These are phyloP conservation scores for Ceratopteris richardii DNA, from an alignment of 75 land plant genomes.

Conservation along the genomic window DNA sequence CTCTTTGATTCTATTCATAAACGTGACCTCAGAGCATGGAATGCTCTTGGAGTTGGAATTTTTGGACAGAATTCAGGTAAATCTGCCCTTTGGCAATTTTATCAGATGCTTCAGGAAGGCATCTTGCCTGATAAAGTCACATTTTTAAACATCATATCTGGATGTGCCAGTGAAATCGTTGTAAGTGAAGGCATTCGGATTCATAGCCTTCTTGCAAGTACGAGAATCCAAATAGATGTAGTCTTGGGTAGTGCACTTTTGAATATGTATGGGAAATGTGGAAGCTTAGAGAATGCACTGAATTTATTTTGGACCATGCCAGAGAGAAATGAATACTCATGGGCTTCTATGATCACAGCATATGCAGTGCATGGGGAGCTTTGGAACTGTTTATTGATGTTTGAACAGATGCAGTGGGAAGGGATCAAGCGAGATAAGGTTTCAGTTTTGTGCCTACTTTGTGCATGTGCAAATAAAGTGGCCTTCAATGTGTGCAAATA, in stretches of 20 bases:
- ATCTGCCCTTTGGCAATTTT: neutral
- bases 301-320: constrained; percentile 27
- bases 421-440: constrained; percentile 13
- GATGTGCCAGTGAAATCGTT: neutral
- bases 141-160: neutral
- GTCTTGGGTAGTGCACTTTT: constrained; percentile 31
- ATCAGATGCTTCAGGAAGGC: neutral
- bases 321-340: constrained; percentile 35
- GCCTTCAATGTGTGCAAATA: neutral
- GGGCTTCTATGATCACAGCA: constrained; percentile 57
- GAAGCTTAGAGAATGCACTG: constrained; percentile 18
- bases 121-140: neutral
- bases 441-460: constrained; percentile 6
- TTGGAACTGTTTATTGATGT: constrained; percentile 30
- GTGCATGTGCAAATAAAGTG: constrained; percentile 5
- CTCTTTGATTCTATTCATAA: no score
- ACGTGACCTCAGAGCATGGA: no score
- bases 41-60: neutral
- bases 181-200: constrained; percentile 17
- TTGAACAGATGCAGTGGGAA: constrained; percentile 34
- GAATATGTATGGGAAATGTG: constrained; percentile 36
- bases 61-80: neutral
- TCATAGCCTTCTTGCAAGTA: constrained; percentile 25
- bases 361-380: constrained; percentile 34
- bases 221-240: constrained; percentile 8